Evolutionary conservation across 192 early-diverging fungal species (phyloP).

Genomic region (Phlyctochytrium arcticum): DNA sequence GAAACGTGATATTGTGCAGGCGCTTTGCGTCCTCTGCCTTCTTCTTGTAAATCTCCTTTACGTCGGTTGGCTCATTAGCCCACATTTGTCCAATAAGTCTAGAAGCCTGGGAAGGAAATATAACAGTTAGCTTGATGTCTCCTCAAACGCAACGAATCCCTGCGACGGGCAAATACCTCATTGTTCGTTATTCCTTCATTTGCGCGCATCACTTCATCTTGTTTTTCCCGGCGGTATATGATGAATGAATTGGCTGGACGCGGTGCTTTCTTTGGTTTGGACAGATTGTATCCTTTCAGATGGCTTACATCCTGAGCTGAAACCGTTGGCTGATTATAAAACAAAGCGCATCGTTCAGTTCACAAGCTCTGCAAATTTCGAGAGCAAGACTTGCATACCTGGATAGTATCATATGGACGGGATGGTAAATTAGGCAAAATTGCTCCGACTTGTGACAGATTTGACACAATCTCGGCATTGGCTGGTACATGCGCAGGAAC

Average conservation of each 20-base stretch:
- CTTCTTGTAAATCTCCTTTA: conserved; percentile 49
- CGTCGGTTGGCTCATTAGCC: conserved; percentile 51
- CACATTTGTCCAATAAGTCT: conserved; percentile 59
- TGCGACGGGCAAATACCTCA: no score
- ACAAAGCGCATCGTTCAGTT: neutral
- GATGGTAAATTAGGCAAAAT: conserved; percentile 3
- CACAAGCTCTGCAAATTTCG: neutral
- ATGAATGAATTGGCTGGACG: conserved; percentile 66
- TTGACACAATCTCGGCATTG: conserved; percentile 7
- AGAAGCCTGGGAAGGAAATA: conserved; percentile 27
- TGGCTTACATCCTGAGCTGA: neutral
- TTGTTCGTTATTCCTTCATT: conserved; percentile 49
- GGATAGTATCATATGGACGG: neutral
- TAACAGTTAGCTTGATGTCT: no score
- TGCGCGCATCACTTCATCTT: conserved; percentile 41
- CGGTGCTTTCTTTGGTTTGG: conserved; percentile 22
- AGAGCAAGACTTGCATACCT: neutral
- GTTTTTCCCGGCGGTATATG: conserved; percentile 57
- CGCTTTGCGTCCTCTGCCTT: conserved; percentile 43
- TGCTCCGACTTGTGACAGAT: neutral
- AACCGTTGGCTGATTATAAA: neutral
- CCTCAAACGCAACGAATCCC: no score
- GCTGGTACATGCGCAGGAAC: conserved; percentile 10
- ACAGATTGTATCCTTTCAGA: neutral
- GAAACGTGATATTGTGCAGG: conserved; percentile 44